Conservation (phyloP, 495 filamentous ascomycete species). For the Podospora anserina region DNA sequence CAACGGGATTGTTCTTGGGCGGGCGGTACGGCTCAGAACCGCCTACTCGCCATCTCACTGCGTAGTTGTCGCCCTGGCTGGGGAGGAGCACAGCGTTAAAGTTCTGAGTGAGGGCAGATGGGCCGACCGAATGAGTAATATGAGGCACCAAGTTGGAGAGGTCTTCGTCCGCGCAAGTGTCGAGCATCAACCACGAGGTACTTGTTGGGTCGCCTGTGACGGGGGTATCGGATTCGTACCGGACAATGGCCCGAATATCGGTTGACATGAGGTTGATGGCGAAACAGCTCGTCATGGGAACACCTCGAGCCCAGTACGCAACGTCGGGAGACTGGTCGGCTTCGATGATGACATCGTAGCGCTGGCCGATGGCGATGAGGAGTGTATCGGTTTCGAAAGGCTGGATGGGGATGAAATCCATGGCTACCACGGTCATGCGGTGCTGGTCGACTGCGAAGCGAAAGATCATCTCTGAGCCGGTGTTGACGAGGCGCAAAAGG, state of each 20-base stretch:
- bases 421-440: constrained; percentile 50
- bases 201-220: constrained; percentile 38
- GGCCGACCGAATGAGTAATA: constrained; percentile 36
- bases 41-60: constrained; percentile 15
- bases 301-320: constrained; percentile 4
- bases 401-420: constrained; percentile 50
- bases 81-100: constrained; percentile 21
- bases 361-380: constrained; percentile 61
- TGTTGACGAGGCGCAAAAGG: constrained; percentile 56
- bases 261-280: constrained; percentile 30
- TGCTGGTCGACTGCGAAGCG: constrained; percentile 53
- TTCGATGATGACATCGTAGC: constrained; percentile 65
- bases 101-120: constrained; percentile 20
- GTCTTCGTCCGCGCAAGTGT: constrained; percentile 42
- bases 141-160: constrained; percentile 42
- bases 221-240: constrained; percentile 32
- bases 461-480: constrained; percentile 48
- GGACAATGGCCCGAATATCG: constrained; percentile 22
- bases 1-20: not conserved
- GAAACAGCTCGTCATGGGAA: constrained; percentile 53
- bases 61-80: constrained; percentile 4
- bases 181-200: constrained; percentile 25
- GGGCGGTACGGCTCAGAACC: not conserved
- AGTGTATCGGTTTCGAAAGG: constrained; percentile 44
- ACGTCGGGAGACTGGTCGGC: constrained; percentile 50